These are phyloP conservation scores for Mortierella alpina DNA, from an alignment of 192 early-diverging fungal species.

Conservation along the genomic window DNA sequence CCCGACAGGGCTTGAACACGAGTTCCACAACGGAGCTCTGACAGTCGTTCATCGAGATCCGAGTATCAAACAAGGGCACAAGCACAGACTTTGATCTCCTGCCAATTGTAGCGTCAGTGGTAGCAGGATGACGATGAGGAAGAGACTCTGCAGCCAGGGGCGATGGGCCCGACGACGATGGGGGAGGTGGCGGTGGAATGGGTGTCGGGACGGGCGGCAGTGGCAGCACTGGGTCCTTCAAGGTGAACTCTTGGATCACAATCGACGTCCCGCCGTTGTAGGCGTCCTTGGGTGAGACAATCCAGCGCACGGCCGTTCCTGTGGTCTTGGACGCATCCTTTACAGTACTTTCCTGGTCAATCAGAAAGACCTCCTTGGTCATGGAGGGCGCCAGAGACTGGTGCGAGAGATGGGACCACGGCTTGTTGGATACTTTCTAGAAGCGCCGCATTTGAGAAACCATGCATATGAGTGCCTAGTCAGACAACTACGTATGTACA, in stretches of 20 bases:
- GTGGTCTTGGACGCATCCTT: not conserved
- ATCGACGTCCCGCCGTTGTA: slow-evolving; percentile 41
- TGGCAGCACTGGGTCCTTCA: not conserved
- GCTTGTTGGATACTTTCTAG: slow-evolving; percentile 45
- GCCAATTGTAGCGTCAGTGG: not conserved
- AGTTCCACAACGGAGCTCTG: slow-evolving; percentile 31
- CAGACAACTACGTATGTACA: not conserved
- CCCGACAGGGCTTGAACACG: slow-evolving; percentile 18
- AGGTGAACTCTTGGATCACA: slow-evolving; percentile 19
- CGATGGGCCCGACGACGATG: not conserved
- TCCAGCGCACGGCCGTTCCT: slow-evolving; percentile 7
- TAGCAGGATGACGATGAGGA: not conserved
- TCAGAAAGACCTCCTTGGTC: slow-evolving; percentile 17
- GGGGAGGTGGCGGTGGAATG: not conserved
- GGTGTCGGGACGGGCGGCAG: slow-evolving; percentile 9
- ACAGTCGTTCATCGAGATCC: slow-evolving; percentile 9
- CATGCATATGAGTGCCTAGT: not conserved
- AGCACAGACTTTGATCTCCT: slow-evolving; percentile 19
- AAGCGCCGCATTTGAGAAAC: not conserved
- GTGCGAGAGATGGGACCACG: slow-evolving; percentile 66
- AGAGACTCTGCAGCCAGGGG: not conserved
- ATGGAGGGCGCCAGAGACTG: slow-evolving; percentile 58
- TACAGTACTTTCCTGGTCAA: not conserved
- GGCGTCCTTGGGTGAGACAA: slow-evolving; percentile 23
- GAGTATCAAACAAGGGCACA: slow-evolving; percentile 34